Base-by-base conservation (phyloP, 805 yeast species). In the Spencermartinsiella europaea region DNA sequence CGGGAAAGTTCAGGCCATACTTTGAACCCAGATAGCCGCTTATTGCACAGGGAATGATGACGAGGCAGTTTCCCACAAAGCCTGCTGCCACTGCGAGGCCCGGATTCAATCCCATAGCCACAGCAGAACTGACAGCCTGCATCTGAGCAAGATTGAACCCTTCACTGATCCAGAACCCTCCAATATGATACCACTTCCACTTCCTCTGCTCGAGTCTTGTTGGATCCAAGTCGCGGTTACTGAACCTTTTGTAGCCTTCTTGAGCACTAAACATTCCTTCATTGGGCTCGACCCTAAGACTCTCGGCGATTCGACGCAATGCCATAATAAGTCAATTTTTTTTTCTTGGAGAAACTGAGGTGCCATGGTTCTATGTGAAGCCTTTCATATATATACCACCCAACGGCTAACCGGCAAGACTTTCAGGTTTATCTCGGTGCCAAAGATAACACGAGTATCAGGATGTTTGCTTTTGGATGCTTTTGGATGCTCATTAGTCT, bases 161-260 rank as follows among this genome's bases (percentile, higher is more conserved):
- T 38, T 47, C 50, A 19, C 48, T 36, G 21, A 47, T 39, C 50
- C 50, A 47, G 31, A 47, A 47, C 8, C 50, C 50, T n/a, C 43
- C 47, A 14, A 47, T 47, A 46, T 38, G 55, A 41, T 41, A 37
- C 55, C 52, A 48, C 17, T 36, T 25, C 50, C 51, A 51, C 15
- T 31, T 37, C n/a, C 52, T 45, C 19, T 45, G 47, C 25, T 46
- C 49, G 16, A 40, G 42, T 21, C 38, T 22, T n/a, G 47, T 28
- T 21, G 55, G 55, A 34, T 38, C 42, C 34, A 51, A 38, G 34
- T 51, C 55, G 10, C 19, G 22, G 36, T 51, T 51, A 27, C 37
- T 42, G 34, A 38, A 46, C 15, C 45, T 21, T 22, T 35, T 45
- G 38, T 33, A 34, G 31, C 36, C 48, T 10, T 45, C 43, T 17